Conservation (phyloP, 225 moss, liverwort and hornwort genomes). For the Pseudisothecium myosuroides region DNA sequence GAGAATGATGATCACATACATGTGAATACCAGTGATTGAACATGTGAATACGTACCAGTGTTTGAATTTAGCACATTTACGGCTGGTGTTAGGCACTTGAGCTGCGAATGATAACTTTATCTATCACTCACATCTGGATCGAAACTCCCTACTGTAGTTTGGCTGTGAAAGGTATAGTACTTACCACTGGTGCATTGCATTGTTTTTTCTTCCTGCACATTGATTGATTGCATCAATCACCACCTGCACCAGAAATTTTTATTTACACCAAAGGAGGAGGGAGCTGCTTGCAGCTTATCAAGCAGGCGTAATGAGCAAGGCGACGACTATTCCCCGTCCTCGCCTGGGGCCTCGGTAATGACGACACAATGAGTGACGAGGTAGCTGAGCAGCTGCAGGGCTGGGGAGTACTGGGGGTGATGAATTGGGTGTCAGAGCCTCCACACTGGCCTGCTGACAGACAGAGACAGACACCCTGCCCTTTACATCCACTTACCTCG, state of each 20-base stretch:
- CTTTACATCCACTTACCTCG: neutral
- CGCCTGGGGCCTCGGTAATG: neutral
- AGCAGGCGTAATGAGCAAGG: conserved; percentile 1
- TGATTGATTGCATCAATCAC: neutral
- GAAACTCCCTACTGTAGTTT: neutral
- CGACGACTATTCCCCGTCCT: conserved; percentile 2
- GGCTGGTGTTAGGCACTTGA: neutral
- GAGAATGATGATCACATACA: neutral
- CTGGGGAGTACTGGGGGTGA: neutral
- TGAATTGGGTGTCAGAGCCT: neutral
- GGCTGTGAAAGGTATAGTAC: neutral
- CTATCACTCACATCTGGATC: neutral
- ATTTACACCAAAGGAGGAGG: neutral
- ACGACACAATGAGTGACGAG: conserved; percentile 9
- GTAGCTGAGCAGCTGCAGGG: neutral
- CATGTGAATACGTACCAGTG: neutral
- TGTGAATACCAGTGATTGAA: neutral
- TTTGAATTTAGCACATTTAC: neutral
- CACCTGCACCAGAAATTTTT: neutral
- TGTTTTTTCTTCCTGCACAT: neutral
- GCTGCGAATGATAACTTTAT: neutral
- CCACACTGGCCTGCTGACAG: neutral
- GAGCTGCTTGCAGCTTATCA: neutral
- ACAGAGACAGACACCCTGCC: neutral
- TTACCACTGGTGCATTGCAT: neutral